Base-by-base conservation (phyloP, 176 grass and related monocot species). In the Ananas comosus region DNA sequence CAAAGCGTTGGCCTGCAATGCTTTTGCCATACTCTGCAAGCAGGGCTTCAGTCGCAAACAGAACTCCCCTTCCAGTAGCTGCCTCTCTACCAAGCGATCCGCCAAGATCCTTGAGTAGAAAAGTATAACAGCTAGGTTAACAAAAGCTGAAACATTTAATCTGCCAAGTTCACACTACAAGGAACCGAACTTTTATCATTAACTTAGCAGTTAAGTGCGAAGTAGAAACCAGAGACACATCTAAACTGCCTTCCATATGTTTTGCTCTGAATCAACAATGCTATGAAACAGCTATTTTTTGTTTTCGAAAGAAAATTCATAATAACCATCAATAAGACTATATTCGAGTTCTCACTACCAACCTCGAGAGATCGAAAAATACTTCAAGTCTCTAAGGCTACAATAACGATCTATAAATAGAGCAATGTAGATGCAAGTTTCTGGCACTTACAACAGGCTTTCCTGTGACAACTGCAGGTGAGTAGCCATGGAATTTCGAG, bases 391-490 rank as follows among this genome's bases (percentile, higher is more conserved):
- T 10, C 17, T 77, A 65, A 67, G 63, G 51, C 49, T 2, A 51
- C 11, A 19, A 14, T 12, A 52, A 1, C 47, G 6, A 49, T 10
- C 48, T 19, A 48, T 13, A 19, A 33, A 67, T 49, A 49, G n/a
- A 10, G 65, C 16, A 49, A 16, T 18, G 13, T 48, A 49, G 19
- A 67, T 68, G 13, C 27, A 4, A 49, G 1, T 10, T 51, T 2
- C 64, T 64, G 27, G 78, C 51, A 86, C 85, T 86, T 77, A 96
- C 91, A 77, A 96, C 81, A 88, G 91, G 91, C 57, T 96, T 96
- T 86, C 91, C 91, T 64, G 91, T 96, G 61, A 96, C 91, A 72
- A 96, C 85, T 71, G 91, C 91, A 75, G 91, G 91, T 51, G 91
- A 96, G 71, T 91, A 84, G 28, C 91, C 91, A 69, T 96, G 91